Percentiles rank a stretch among this genome's conserved stretches.
Evolutionary conservation across 2,329 filamentous ascomycete species (phyloP).

Genomic region (Colletotrichum agaves): DNA sequence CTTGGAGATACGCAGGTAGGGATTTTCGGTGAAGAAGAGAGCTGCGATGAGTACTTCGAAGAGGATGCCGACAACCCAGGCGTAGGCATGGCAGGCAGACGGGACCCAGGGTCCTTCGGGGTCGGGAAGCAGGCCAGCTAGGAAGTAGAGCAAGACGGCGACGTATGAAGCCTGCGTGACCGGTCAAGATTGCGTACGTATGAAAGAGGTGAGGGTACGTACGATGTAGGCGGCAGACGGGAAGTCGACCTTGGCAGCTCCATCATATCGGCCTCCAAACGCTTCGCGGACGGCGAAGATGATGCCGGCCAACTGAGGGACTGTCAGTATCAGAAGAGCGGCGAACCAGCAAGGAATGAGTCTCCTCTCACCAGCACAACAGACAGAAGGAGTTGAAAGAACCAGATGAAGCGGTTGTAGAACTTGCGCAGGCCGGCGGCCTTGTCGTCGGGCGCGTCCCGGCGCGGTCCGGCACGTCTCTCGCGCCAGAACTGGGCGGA

Average conservation of each 20-base stretch:
- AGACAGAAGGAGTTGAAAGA: slow-evolving; percentile 47
- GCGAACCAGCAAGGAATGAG: too few species aligned
- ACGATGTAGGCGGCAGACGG: slow-evolving; percentile 55
- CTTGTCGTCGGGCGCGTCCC: slow-evolving; percentile 40
- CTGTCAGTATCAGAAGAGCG: background rate
- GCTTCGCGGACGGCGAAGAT: slow-evolving; percentile 47
- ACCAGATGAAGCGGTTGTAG: slow-evolving; percentile 49
- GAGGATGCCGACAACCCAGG: slow-evolving; percentile 50
- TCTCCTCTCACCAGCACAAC: slow-evolving; percentile 41
- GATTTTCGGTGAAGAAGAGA: slow-evolving; percentile 46
- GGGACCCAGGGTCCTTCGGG: slow-evolving; percentile 58
- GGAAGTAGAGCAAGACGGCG: slow-evolving; percentile 53
- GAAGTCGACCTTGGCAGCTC: slow-evolving; percentile 45
- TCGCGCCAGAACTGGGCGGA: slow-evolving; percentile 50
- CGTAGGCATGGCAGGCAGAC: slow-evolving; percentile 48
- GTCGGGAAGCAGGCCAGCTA: slow-evolving; percentile 55
- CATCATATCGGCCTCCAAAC: slow-evolving; percentile 43
- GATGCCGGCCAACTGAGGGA: slow-evolving; percentile 46
- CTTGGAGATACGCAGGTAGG: slow-evolving; percentile 43
- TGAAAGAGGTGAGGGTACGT: slow-evolving; percentile 1
- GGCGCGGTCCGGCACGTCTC: slow-evolving; percentile 43
- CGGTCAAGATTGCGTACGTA: slow-evolving; percentile 9
- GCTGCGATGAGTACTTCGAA: slow-evolving; percentile 51
- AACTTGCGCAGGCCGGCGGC: slow-evolving; percentile 43
- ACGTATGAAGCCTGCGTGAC: slow-evolving; percentile 50